Conservation (phyloP, 768 basidiomycete species). For the Xerocomus brunneocitrinus region DNA sequence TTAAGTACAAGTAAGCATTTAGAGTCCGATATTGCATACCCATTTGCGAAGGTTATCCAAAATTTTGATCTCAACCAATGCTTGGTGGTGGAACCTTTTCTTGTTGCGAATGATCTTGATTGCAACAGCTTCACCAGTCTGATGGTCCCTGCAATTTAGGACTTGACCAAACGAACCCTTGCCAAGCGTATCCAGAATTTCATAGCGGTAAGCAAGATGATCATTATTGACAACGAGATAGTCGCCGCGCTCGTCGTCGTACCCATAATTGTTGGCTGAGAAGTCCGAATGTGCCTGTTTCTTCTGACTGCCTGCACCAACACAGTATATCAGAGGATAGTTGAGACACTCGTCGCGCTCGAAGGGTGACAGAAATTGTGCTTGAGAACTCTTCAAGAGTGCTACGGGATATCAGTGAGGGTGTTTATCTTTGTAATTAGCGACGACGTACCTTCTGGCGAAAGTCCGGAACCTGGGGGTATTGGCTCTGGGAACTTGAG, state of each 20-base stretch:
- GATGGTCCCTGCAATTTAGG: constrained; percentile 90
- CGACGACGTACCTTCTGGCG: constrained; percentile 61
- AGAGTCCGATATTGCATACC: constrained; percentile 48
- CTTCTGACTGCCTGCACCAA: constrained; percentile 79
- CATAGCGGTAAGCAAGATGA: constrained; percentile 96
- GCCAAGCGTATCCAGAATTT: constrained; percentile 86
- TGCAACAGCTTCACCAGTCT: constrained; percentile 92
- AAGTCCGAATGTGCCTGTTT: constrained; percentile 71
- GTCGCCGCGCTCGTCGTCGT: constrained; percentile 97
- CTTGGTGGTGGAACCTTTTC: constrained; percentile 98
- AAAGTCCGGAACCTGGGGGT: constrained; percentile 57
- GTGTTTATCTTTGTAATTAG: background rate
- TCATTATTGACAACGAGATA: constrained; percentile 88
- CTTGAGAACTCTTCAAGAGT: constrained; percentile 61
- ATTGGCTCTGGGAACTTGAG: constrained; percentile 91
- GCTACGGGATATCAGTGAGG: constrained; percentile 36
- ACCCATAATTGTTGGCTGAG: constrained; percentile 84
- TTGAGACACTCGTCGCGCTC: constrained; percentile 92
- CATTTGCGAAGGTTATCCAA: constrained; percentile 95
- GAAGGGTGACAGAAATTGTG: constrained; percentile 74
- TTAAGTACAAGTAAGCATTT: background rate
- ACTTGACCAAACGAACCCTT: constrained; percentile 99
- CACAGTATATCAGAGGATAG: constrained; percentile 75
- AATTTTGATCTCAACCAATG: constrained; percentile 98
- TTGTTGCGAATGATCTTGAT: constrained; percentile 99